Base-by-base conservation (phyloP, 805 yeast species). In the Sugiyamaella qingdaonensis region DNA sequence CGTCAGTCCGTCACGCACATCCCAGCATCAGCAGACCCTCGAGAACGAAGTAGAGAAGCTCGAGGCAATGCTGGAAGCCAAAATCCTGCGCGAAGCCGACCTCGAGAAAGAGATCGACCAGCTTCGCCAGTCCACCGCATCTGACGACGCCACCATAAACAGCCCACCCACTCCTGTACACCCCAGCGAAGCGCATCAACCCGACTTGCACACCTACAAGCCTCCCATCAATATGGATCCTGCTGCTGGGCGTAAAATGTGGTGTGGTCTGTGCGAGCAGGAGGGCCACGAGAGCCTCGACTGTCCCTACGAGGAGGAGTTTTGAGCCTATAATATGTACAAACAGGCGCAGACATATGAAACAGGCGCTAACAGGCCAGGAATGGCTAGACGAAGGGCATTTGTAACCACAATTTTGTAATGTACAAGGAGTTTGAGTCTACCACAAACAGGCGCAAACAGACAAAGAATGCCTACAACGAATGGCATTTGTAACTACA, bases 201-300 rank as follows among this genome's bases (percentile, higher is more conserved):
- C 29, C 34, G 4, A 19, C n/a, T 34, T 34, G 18, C 49, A 46
- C 16, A 51, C 50, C 11, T 52, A 49, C 49, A 31, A 46, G 31
- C 13, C 88, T 0, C 70, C 72, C 2, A 65, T 61, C 1, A 67
- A 69, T 18, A 64, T 69, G 11, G 94, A 88, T 65, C 86, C 91
- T 0, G 75, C 90, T 0, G 81, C 81, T 1, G 96, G 96, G 1
- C 76, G 91, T 43, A 72, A 72, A 27, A 76, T 80, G 57, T 92
- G 97, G 96, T 92, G 99, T 71, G 96, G 95, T 0, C 73, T 89
- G 50, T 92, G 99, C 71, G 98, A 92, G 67, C 74, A 88, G 51
- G 83, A 81, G 44, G 99, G 98, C 0, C 99, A 92, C 65, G 84
- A 82, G 46, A 86, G 94, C 58, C 74, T 84, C 31, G 89, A 89